Base-by-base conservation (phyloP, 148 eudicot species). In the Arctostaphylos glauca region DNA sequence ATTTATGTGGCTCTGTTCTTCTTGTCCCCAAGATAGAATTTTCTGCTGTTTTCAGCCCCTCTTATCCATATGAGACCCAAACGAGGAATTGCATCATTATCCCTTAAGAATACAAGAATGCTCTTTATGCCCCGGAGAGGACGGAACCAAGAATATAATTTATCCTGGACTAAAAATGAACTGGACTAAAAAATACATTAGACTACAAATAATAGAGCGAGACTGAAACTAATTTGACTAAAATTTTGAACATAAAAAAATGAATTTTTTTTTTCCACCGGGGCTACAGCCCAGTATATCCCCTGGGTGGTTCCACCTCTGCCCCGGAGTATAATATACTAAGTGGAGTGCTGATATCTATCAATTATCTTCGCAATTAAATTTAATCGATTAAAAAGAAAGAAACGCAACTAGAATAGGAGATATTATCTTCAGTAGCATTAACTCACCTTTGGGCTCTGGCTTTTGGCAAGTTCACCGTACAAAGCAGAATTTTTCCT, bases 391-490 rank as follows among this genome's bases (percentile, higher is more conserved):
- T 31, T 31, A 31, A 31, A 44, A 6, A 79, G 9, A 50, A 6
- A 56, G 12, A 55, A 54, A 48, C 18, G 6, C 41, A 9, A 70
- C 2, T 14, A 18, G 16, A 55, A 46, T 18, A 10, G 15, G 48
- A 66, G 2, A 21, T 15, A 71, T 14, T 49, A 16, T 71, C 25
- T 31, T 21, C 43, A 3, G 52, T 7, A 43, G 19, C 31, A 7
- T 47, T 9, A 62, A 62, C 85, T 68, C 3, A 96, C 99, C 97
- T 96, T 93, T 2, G 99, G 99, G 82, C 90, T 88, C 84, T 96
- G 99, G 62, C 92, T 94, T 76, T 87, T 86, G 73, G 95, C 93
- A 80, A 96, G 98, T 86, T 90, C 87, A 25, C 85, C 87, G 81
- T 76, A 94, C 83, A 92, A 78, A 25, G 81, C 87, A 58, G 97